Percentiles rank a stretch among this genome's conserved stretches.
These are phyloP conservation scores for Xylariaceae sp. DNA, from an alignment of 2,329 filamentous ascomycete genomes.

Conservation along the genomic window DNA sequence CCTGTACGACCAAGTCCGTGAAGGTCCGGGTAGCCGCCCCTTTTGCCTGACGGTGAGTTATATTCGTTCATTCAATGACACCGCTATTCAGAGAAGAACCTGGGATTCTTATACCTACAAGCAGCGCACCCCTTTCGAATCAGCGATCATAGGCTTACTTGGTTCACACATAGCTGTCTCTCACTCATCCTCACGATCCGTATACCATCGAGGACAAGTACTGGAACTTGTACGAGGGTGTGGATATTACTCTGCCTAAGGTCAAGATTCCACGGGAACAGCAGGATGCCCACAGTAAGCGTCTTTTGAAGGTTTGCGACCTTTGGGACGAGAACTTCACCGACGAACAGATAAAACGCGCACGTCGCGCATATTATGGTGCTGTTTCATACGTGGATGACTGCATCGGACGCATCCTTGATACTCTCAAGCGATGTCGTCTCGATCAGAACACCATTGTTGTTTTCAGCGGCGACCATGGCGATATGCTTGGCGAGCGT, in stretches of 20 bases:
- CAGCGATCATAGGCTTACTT: slow-evolving; percentile 4
- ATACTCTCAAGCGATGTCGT: slow-evolving; percentile 71
- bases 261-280: slow-evolving; percentile 73
- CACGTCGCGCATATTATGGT: slow-evolving; percentile 84
- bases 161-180: slow-evolving; percentile 54
- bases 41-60: slow-evolving; percentile 70
- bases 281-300: slow-evolving; percentile 81
- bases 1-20: slow-evolving; percentile 83
- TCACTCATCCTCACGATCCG: slow-evolving; percentile 91
- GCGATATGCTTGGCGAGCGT: slow-evolving; percentile 92
- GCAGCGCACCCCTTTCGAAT: not conserved
- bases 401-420: slow-evolving; percentile 77
- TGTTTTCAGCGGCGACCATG: slow-evolving; percentile 89
- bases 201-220: slow-evolving; percentile 92
- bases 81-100: not conserved
- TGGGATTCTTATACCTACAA: not conserved
- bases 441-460: slow-evolving; percentile 83
- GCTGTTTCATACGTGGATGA: slow-evolving; percentile 92
- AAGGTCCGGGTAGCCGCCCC: slow-evolving; percentile 65
- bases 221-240: slow-evolving; percentile 86
- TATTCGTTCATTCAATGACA: not conserved
- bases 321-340: slow-evolving; percentile 79
- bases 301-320: slow-evolving; percentile 80
- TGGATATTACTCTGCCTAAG: slow-evolving; percentile 79
- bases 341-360: slow-evolving; percentile 79